A percentile compares a stretch with the other conserved stretches of the same genome.
These are phyloP conservation scores for Phytophthora parvispora DNA, from an alignment of 352 stramenopile genomes.

Conservation along the genomic window DNA sequence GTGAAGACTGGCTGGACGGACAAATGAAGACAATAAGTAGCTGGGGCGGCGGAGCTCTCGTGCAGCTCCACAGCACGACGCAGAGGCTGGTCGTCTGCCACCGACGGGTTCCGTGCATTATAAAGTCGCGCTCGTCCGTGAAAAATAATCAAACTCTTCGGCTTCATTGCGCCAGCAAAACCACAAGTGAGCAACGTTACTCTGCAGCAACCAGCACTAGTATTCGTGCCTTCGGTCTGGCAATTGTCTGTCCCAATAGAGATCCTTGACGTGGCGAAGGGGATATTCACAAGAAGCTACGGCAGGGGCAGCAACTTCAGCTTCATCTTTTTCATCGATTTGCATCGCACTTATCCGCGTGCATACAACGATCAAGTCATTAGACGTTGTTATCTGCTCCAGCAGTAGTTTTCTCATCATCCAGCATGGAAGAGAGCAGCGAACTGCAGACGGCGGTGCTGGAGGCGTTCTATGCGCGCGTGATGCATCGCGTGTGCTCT, in stretches of 20 bases:
- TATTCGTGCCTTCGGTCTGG: too few species aligned
- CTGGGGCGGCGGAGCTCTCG: neutral
- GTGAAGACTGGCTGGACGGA: neutral
- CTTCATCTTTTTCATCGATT: neutral
- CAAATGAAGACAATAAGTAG: neutral
- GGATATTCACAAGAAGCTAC: too few species aligned
- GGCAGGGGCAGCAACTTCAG: constrained; percentile 1
- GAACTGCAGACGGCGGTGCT: constrained; percentile 32
- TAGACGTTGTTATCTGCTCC: neutral
- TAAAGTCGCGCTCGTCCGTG: constrained; percentile 6
- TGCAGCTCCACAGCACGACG: neutral
- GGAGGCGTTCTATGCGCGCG: constrained; percentile 64
- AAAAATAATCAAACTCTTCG: constrained; percentile 6
- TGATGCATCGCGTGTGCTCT: constrained; percentile 67
- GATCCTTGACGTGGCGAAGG: too few species aligned
- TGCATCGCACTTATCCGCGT: constrained; percentile 25
- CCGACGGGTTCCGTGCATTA: constrained; percentile 1
- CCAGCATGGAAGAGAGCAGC: neutral
- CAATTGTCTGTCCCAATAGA: too few species aligned
- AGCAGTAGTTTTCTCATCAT: too few species aligned
- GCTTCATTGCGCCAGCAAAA: constrained; percentile 2
- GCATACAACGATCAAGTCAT: constrained; percentile 3
- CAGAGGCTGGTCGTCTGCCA: neutral
- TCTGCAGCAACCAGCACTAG: neutral
- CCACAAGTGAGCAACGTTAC: neutral